Conservation (phyloP, 2,329 filamentous ascomycete species). For the Cryphonectria parasitica region DNA sequence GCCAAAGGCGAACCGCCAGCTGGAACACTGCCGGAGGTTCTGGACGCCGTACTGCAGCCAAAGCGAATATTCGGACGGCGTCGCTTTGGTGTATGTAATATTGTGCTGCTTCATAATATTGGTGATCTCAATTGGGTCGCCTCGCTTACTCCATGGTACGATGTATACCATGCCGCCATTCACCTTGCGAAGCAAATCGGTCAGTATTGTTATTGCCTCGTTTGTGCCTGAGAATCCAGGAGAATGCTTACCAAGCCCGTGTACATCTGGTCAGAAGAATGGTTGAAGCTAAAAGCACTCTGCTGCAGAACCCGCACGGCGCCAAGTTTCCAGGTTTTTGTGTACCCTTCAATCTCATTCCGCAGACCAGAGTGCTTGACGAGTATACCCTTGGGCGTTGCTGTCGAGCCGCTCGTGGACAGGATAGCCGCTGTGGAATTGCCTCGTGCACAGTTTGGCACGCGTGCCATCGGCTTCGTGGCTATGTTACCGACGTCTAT, state of each 20-base stretch:
- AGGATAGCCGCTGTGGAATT: slow-evolving; percentile 36
- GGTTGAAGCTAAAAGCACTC: slow-evolving; percentile 38
- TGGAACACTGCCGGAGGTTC: not conserved
- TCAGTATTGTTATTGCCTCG: not conserved
- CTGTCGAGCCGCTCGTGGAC: slow-evolving; percentile 40
- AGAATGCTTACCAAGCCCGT: not conserved
- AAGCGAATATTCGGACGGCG: not conserved
- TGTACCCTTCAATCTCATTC: slow-evolving; percentile 33
- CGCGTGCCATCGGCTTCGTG: not conserved
- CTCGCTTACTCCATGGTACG: not conserved
- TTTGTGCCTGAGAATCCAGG: not conserved
- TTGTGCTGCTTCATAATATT: not conserved
- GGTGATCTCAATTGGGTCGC: not conserved
- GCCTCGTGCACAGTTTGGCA: not conserved
- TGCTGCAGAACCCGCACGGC: slow-evolving; percentile 38
- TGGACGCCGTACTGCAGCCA: not conserved
- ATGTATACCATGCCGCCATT: not conserved
- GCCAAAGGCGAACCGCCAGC: slow-evolving; percentile 34
- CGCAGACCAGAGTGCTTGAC: slow-evolving; percentile 30
- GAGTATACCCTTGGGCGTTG: slow-evolving; percentile 43
- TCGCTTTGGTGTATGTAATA: not conserved
- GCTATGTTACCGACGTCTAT: not conserved
- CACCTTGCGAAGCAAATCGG: not conserved
- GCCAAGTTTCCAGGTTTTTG: slow-evolving; percentile 31
- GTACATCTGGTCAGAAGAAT: not conserved